These are phyloP conservation scores for Oryza longistaminata DNA, from an alignment of 176 grass and related monocot genomes.

Conservation along the genomic window DNA sequence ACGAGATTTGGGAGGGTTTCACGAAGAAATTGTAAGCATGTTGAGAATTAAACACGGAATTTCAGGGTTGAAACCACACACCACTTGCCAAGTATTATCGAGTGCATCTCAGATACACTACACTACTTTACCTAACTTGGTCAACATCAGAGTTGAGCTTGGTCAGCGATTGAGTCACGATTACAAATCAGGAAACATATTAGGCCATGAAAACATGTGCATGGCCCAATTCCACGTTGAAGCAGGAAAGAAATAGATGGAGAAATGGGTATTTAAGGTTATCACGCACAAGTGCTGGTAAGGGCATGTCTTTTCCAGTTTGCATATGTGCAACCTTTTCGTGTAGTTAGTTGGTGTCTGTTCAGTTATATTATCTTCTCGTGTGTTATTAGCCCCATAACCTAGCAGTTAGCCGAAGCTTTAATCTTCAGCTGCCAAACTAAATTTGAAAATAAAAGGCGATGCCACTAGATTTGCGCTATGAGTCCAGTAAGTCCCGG, in stretches of 20 bases:
- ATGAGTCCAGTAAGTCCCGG: background rate
- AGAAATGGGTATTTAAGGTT: slow-evolving; percentile 1
- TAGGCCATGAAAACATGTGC: slow-evolving; percentile 33
- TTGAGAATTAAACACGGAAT: no score
- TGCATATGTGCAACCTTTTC: background rate
- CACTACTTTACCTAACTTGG: slow-evolving; percentile 16
- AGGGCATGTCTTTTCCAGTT: background rate
- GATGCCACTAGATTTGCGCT: background rate
- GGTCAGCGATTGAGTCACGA: background rate
- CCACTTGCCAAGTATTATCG: no score
- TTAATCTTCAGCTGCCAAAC: background rate
- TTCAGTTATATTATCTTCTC: slow-evolving; percentile 10
- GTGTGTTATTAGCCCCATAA: background rate
- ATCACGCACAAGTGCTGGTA: background rate
- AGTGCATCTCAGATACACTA: no score
- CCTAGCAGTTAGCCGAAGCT: background rate
- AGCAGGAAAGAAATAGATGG: background rate
- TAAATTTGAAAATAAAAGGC: background rate
- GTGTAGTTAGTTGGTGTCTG: background rate
- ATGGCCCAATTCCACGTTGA: background rate
- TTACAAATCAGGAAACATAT: slow-evolving; percentile 7
- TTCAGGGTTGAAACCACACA: no score
- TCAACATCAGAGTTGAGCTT: background rate
- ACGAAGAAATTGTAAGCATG: no score
- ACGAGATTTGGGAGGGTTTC: no score